A percentile compares a stretch with the other conserved stretches of the same genome.
phyloP scores from a whole-genome alignment of 2,329 filamentous ascomycete species.

The Fusarium sp. region DNA sequence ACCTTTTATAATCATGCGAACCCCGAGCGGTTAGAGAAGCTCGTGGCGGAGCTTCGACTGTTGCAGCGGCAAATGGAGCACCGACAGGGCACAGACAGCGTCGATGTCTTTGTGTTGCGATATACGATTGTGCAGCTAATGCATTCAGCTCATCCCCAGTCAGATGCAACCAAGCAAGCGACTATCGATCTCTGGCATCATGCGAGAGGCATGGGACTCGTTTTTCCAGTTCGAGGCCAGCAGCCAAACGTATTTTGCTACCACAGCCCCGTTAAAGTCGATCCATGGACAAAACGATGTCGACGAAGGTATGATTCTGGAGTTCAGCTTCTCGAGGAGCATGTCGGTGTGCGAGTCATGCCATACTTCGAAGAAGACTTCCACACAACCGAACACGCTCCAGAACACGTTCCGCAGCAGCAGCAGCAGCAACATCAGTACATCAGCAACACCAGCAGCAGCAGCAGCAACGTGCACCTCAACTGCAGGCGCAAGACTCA shows the following conservation, averaged over 20 bases:
- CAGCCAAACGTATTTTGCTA: slow-evolving; percentile 60
- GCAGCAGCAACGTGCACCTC: slow-evolving; percentile 32
- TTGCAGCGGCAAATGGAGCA: slow-evolving; percentile 57
- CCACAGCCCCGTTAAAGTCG: slow-evolving; percentile 61
- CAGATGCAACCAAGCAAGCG: slow-evolving; percentile 55
- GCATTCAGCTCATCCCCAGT: slow-evolving; percentile 54
- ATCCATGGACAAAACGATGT: slow-evolving; percentile 62
- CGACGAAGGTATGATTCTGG: slow-evolving; percentile 59
- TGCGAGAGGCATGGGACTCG: slow-evolving; percentile 54
- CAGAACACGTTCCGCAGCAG: slow-evolving; percentile 48
- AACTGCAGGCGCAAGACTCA: slow-evolving; percentile 51
- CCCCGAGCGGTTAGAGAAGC: slow-evolving; percentile 55
- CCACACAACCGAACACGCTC: slow-evolving; percentile 58
- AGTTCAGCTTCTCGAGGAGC: slow-evolving; percentile 56
- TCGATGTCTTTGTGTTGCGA: slow-evolving; percentile 58
- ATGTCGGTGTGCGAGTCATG: slow-evolving; percentile 56
- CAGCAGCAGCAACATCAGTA: slow-evolving; percentile 17
- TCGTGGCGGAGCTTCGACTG: slow-evolving; percentile 56
- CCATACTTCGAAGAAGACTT: slow-evolving; percentile 64
- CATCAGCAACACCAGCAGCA: slow-evolving; percentile 32
- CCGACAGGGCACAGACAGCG: slow-evolving; percentile 50
- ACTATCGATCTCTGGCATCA: slow-evolving; percentile 58
- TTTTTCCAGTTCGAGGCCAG: slow-evolving; percentile 56
- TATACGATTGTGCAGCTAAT: slow-evolving; percentile 60
- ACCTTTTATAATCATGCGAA: slow-evolving; percentile 58